These are phyloP conservation scores for Kwoniella pini DNA, from an alignment of 768 basidiomycete genomes.

Conservation along the genomic window DNA sequence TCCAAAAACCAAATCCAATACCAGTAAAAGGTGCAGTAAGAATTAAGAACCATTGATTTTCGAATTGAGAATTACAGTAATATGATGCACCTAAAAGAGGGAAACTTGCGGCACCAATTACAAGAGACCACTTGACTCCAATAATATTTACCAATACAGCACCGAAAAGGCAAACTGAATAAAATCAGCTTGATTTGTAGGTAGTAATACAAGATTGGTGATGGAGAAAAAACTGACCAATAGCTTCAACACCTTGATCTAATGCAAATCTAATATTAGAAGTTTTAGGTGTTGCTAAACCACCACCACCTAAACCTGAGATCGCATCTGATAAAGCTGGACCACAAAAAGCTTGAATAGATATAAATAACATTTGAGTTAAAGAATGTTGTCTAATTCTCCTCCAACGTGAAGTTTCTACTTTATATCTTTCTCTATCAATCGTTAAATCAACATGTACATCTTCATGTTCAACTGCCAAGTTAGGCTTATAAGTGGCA, in stretches of 20 bases:
- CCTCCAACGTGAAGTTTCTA: constrained; percentile 18
- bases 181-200: background rate
- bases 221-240: background rate
- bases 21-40: constrained; percentile 15
- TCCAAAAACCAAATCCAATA: constrained; percentile 1
- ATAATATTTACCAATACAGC: constrained; percentile 40
- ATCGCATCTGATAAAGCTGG: constrained; percentile 18
- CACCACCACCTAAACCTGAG: constrained; percentile 20
- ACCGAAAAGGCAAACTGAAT: constrained; percentile 28
- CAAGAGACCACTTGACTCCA: constrained; percentile 33
- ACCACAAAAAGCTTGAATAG: constrained; percentile 20
- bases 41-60: constrained; percentile 10
- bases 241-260: background rate
- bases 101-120: constrained; percentile 24
- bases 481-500: too few relatives aligned
- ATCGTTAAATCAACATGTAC: too few relatives aligned
- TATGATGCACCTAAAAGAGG: constrained; percentile 7
- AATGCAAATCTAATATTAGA: constrained; percentile 25
- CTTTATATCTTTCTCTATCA: constrained; percentile 12
- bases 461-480: too few relatives aligned
- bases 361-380: constrained; percentile 29
- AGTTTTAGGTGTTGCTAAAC: constrained; percentile 26
- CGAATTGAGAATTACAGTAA: constrained; percentile 6
- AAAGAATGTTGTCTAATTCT: constrained; percentile 20
- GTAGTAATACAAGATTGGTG: too few relatives aligned